A percentile compares a stretch with the other conserved stretches of the same genome.
Evolutionary conservation across 2,329 filamentous ascomycete genomes (phyloP).

Genomic region (Trichoderma brevicompactum): DNA sequence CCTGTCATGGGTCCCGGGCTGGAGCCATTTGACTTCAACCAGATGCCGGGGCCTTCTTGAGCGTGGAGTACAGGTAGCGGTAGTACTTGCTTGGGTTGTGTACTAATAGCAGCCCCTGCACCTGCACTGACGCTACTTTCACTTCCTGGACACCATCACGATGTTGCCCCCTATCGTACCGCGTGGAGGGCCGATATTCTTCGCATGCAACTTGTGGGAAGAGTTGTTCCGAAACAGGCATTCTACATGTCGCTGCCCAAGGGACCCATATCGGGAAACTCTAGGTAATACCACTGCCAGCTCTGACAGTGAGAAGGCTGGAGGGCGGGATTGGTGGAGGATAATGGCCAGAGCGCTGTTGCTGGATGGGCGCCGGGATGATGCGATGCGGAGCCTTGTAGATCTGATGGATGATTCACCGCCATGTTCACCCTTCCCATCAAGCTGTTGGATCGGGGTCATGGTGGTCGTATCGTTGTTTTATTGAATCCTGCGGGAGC

Average conservation of each 20-base stretch:
- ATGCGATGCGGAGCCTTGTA: slow-evolving; percentile 19
- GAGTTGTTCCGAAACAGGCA: background rate
- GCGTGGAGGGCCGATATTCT: background rate
- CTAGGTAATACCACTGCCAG: background rate
- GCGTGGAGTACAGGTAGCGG: no score
- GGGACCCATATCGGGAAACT: background rate
- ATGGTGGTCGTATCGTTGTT: background rate
- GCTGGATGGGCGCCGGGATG: background rate
- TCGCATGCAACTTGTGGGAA: background rate
- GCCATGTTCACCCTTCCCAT: background rate
- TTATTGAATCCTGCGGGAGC: background rate
- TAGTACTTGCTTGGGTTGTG: no score
- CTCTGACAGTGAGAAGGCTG: background rate
- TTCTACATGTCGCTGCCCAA: background rate
- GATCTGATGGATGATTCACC: slow-evolving; percentile 21
- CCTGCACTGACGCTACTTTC: background rate
- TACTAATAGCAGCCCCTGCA: background rate
- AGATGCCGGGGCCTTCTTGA: slow-evolving; percentile 30
- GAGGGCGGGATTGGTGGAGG: background rate
- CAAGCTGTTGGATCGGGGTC: background rate
- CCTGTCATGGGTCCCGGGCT: slow-evolving; percentile 37
- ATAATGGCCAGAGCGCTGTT: background rate
- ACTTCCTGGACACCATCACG: background rate
- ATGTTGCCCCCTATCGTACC: background rate
- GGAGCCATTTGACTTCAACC: slow-evolving; percentile 41